phyloP scores from a whole-genome alignment of 2,329 filamentous ascomycete genomes.

The Cryphonectria radicalis region DNA sequence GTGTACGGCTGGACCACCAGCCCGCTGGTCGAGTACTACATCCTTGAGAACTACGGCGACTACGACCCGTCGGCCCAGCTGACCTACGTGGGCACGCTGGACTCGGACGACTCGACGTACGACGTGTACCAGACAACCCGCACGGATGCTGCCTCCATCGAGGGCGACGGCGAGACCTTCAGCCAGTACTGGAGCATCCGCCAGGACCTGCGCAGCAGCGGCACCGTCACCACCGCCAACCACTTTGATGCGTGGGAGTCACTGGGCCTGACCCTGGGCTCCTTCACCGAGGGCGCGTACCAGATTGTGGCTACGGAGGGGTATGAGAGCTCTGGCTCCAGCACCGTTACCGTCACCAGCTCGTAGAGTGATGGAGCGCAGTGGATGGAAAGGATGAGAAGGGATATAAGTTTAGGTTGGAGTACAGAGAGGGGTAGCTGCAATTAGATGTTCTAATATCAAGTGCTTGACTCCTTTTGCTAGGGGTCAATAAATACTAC shows the following conservation, averaged over 20 bases:
- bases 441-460: not conserved
- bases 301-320: slow-evolving; percentile 59
- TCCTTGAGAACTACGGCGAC: slow-evolving; percentile 47
- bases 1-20: slow-evolving; percentile 46
- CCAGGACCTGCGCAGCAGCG: slow-evolving; percentile 49
- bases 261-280: slow-evolving; percentile 50
- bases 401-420: not conserved
- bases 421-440: not conserved
- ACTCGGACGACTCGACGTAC: slow-evolving; percentile 42
- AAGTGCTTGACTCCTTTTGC: not conserved
- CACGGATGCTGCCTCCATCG: slow-evolving; percentile 49
- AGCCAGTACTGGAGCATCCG: slow-evolving; percentile 58
- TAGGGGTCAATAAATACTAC: not conserved
- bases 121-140: slow-evolving; percentile 42
- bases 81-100: slow-evolving; percentile 39
- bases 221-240: slow-evolving; percentile 52
- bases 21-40: slow-evolving; percentile 44
- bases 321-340: slow-evolving; percentile 53
- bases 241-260: slow-evolving; percentile 58
- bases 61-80: slow-evolving; percentile 47
- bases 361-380: not conserved
- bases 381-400: not conserved
- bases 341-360: slow-evolving; percentile 43
- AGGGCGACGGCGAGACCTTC: slow-evolving; percentile 54
- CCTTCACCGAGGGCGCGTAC: slow-evolving; percentile 47